A percentile compares a stretch with the other conserved stretches of the same genome.
phyloP scores from a whole-genome alignment of 1,284 basidiomycete species.

The Veloboletus limbatus region DNA sequence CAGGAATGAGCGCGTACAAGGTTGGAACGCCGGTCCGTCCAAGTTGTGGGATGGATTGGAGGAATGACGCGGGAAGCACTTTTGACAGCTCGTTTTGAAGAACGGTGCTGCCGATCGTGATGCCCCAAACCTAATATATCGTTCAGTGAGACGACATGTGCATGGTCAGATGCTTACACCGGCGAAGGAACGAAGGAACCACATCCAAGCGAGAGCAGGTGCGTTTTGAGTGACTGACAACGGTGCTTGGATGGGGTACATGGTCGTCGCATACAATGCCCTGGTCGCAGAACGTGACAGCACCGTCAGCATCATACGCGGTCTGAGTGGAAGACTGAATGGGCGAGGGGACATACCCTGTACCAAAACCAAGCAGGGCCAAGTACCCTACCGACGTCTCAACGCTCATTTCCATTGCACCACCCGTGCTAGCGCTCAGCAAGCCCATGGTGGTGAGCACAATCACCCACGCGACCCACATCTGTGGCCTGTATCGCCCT shows the following conservation, averaged over 20 bases:
- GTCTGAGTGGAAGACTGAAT: no score
- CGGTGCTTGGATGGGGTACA: slow-evolving; percentile 36
- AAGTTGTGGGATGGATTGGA: background rate
- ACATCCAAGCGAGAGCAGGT: slow-evolving; percentile 26
- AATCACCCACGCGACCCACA: slow-evolving; percentile 15
- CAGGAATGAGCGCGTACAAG: slow-evolving; percentile 19
- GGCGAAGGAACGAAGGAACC: slow-evolving; percentile 29
- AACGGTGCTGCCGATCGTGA: slow-evolving; percentile 21
- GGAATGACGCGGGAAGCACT: slow-evolving; percentile 6
- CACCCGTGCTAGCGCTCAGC: slow-evolving; percentile 1
- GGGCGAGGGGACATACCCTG: slow-evolving; percentile 8
- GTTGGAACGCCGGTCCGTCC: background rate
- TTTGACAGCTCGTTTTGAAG: slow-evolving; percentile 20
- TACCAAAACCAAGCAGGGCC: slow-evolving; percentile 16
- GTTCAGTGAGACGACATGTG: background rate
- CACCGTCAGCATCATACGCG: background rate
- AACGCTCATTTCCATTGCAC: background rate
- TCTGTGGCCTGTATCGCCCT: slow-evolving; percentile 15
- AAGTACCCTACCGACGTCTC: slow-evolving; percentile 7
- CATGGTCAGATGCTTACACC: slow-evolving; percentile 5
- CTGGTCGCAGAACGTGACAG: no score
- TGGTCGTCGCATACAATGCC: slow-evolving; percentile 10
- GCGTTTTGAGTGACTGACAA: slow-evolving; percentile 25
- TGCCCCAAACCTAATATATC: slow-evolving; percentile 19
- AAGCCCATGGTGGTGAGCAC: slow-evolving; percentile 10